These are phyloP conservation scores for Hydnum rufescens DNA, from an alignment of 768 basidiomycete species.

Conservation along the genomic window DNA sequence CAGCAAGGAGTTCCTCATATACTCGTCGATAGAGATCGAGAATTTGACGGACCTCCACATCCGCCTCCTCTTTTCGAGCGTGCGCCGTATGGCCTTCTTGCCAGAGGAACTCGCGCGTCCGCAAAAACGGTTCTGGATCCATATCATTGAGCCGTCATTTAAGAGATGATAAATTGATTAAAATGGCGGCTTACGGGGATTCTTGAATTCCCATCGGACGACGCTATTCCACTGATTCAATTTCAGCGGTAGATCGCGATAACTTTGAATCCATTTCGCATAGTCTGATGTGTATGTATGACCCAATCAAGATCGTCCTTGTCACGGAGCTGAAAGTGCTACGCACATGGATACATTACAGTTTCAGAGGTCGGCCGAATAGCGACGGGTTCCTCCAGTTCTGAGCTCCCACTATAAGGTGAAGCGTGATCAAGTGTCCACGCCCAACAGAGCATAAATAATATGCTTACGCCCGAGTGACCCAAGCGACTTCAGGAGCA, in stretches of 20 bases:
- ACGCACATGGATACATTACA: slow-evolving; percentile 94
- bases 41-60: slow-evolving; percentile 77
- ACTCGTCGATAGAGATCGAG: slow-evolving; percentile 90
- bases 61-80: slow-evolving; percentile 76
- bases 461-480: slow-evolving; percentile 68
- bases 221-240: slow-evolving; percentile 99
- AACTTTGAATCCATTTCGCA: slow-evolving; percentile 94
- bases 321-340: not conserved
- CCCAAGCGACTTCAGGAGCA: slow-evolving; percentile 99
- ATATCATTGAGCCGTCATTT: not conserved
- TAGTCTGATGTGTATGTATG: slow-evolving; percentile 60
- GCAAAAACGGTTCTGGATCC: slow-evolving; percentile 77
- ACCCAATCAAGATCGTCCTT: slow-evolving; percentile 1
- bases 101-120: slow-evolving; percentile 99
- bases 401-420: slow-evolving; percentile 54
- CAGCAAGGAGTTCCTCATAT: slow-evolving; percentile 91
- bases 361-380: slow-evolving; percentile 98
- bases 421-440: not conserved
- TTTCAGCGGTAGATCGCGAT: slow-evolving; percentile 92
- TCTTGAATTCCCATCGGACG: slow-evolving; percentile 99
- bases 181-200: slow-evolving; percentile 46
- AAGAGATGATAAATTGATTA: not conserved
- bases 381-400: slow-evolving; percentile 91
- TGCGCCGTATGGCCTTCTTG: slow-evolving; percentile 98
- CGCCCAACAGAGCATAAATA: not conserved